Base-by-base conservation (phyloP, 768 basidiomycete species). In the Coprinellus micaceus region DNA sequence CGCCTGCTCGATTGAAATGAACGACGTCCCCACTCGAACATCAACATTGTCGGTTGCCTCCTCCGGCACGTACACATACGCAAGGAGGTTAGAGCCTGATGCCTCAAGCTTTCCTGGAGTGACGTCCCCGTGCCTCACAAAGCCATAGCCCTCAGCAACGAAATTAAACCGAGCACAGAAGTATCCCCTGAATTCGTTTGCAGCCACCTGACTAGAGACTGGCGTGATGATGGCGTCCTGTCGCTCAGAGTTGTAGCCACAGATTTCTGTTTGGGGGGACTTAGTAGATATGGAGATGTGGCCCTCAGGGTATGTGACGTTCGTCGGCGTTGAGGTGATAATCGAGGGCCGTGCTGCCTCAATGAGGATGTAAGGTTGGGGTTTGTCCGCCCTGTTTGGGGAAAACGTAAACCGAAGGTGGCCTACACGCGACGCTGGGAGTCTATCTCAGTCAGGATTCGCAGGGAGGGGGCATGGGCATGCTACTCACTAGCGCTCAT, bases 1-100 rank as follows among this genome's bases (percentile, higher is more conserved):
- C 0, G 86, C 86, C 57, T 89, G 88, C 2, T 85, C 83, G 6
- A 83, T 71, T 1, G 85, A 88, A 56, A 91, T 86, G 66, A 89
- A 89, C 3, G 88, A 89, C 3, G 87, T 85, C 2, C 86, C 87
- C 1, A 91, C 73, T 11, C 84, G 74, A 7, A 86, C 79, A 88
- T 72, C 6, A 66, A 44, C 21, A 25, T 62, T 11, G 55, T 66
- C 58, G 50, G 62, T 15, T 33, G 51, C 44, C 4, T 56, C 3
- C 48, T 13, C 1, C 21, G 73, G 64, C 56, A 90, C 82, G 3
- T 67, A 66, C 2, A 74, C 80, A 58, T 81, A 86, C 0, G 78
- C 87, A 15, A 78, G 76, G 6, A 86, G 64, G 29, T 79, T 59
- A 10, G 75, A 59, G 2, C 85, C 87, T 4, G 68, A 57, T 2